Conservation (phyloP, 2,329 filamentous ascomycete genomes). For the Claviceps digitariae region DNA sequence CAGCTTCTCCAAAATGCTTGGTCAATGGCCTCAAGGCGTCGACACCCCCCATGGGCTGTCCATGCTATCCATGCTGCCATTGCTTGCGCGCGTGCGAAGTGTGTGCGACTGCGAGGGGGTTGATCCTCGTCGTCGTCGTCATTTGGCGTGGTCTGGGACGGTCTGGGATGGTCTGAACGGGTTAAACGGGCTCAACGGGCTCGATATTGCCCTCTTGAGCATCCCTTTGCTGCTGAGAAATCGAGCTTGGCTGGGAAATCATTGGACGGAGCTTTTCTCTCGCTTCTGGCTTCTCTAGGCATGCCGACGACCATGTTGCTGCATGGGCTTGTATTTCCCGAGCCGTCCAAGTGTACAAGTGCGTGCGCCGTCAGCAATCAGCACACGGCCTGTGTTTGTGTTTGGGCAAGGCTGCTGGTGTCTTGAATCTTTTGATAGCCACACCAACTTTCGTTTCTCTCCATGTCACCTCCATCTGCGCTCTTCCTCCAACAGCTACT, state of each 20-base stretch:
- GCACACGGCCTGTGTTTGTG: no score
- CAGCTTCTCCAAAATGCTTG: conserved; percentile 31
- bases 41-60: background rate
- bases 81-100: background rate
- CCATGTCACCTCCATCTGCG: background rate
- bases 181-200: background rate
- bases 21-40: conserved; percentile 16
- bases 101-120: background rate
- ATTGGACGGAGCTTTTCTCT: no score
- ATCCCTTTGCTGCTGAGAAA: no score
- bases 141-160: background rate
- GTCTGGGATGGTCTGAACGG: background rate
- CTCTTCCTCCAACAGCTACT: no score
- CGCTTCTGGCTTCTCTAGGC: no score
- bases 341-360: background rate
- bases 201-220: no score
- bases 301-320: no score
- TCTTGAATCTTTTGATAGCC: background rate
- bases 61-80: background rate
- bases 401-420: background rate
- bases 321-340: background rate
- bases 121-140: background rate
- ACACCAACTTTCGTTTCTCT: background rate
- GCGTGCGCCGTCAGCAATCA: background rate
- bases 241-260: no score